Percentiles rank a stretch among this genome's conserved stretches.
phyloP scores from a whole-genome alignment of 2,329 filamentous ascomycete species.

The Pseudogymnoascus sp. region DNA sequence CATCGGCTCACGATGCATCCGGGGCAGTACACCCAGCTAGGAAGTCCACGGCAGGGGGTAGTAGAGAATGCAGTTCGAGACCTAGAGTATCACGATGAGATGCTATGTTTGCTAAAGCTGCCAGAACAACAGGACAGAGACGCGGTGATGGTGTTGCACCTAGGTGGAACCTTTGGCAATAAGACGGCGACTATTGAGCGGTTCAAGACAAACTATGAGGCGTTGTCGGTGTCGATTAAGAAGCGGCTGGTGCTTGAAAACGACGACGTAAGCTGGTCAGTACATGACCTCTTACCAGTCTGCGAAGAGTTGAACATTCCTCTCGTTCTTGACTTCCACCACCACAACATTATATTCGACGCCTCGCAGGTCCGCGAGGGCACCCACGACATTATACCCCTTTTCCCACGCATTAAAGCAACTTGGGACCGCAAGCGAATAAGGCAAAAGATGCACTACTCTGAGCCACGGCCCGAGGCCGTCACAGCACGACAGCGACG shows the following conservation, averaged over 20 bases:
- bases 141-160: slow-evolving; percentile 89
- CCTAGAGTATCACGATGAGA: slow-evolving; percentile 79
- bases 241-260: slow-evolving; percentile 83
- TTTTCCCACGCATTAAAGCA: slow-evolving; percentile 70
- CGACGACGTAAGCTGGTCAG: slow-evolving; percentile 87
- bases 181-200: slow-evolving; percentile 71
- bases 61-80: slow-evolving; percentile 72
- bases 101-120: slow-evolving; percentile 69
- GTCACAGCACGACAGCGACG: slow-evolving; percentile 71
- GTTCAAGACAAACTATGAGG: slow-evolving; percentile 68
- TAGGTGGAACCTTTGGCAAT: slow-evolving; percentile 86
- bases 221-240: slow-evolving; percentile 63
- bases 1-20: slow-evolving; percentile 88
- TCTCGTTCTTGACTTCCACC: slow-evolving; percentile 85
- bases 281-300: slow-evolving; percentile 81
- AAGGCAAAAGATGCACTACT: slow-evolving; percentile 95
- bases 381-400: slow-evolving; percentile 67
- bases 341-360: slow-evolving; percentile 92
- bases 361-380: slow-evolving; percentile 66
- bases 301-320: slow-evolving; percentile 95
- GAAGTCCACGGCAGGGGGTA: slow-evolving; percentile 71
- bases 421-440: slow-evolving; percentile 83
- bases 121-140: slow-evolving; percentile 74
- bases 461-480: slow-evolving; percentile 68
- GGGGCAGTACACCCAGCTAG: slow-evolving; percentile 86